A percentile compares a stretch with the other conserved stretches of the same genome.
Evolutionary conservation across 768 basidiomycete species (phyloP).

Genomic region (Cystobasidium tubakii): DNA sequence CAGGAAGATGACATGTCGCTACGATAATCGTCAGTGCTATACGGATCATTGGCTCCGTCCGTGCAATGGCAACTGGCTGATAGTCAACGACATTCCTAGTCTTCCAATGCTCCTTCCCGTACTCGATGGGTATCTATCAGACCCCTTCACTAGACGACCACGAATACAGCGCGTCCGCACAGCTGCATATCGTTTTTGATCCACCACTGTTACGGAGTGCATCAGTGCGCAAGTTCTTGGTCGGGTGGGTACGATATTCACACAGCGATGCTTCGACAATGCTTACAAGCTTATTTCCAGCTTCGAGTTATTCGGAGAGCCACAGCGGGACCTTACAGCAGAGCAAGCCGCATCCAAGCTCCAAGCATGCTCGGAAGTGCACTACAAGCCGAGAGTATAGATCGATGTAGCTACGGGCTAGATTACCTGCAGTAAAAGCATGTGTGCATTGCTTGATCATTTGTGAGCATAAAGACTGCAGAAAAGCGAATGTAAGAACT

Average conservation of each 20-base stretch:
- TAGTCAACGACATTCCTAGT: conserved; percentile 53
- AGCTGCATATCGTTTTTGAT: conserved; percentile 78
- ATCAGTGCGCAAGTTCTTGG: conserved; percentile 77
- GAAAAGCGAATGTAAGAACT: background rate
- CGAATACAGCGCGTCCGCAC: conserved; percentile 58
- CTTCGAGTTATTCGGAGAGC: conserved; percentile 83
- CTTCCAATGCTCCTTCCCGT: conserved; percentile 76
- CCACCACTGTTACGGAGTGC: conserved; percentile 78
- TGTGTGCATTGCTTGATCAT: background rate
- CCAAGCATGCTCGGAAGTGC: conserved; percentile 55
- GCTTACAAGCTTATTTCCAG: conserved; percentile 50
- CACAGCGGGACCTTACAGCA: conserved; percentile 80
- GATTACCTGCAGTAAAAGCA: background rate
- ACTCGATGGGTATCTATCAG: conserved; percentile 93
- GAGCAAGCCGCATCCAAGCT: conserved; percentile 67
- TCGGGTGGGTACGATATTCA: conserved; percentile 59
- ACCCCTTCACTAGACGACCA: conserved; percentile 54
- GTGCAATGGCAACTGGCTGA: conserved; percentile 1
- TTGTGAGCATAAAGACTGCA: background rate
- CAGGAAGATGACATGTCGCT: conserved; percentile 37
- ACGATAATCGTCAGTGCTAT: conserved; percentile 44
- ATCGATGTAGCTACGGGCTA: background rate
- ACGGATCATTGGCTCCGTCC: conserved; percentile 29
- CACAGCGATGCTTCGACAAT: background rate
- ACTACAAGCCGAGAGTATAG: conserved; percentile 53